Evolutionary conservation across 1,284 basidiomycete species (phyloP), one percentile per base, ranked within the genome.

Genomic region (Microbotryum silenes-acaulis): DNA sequence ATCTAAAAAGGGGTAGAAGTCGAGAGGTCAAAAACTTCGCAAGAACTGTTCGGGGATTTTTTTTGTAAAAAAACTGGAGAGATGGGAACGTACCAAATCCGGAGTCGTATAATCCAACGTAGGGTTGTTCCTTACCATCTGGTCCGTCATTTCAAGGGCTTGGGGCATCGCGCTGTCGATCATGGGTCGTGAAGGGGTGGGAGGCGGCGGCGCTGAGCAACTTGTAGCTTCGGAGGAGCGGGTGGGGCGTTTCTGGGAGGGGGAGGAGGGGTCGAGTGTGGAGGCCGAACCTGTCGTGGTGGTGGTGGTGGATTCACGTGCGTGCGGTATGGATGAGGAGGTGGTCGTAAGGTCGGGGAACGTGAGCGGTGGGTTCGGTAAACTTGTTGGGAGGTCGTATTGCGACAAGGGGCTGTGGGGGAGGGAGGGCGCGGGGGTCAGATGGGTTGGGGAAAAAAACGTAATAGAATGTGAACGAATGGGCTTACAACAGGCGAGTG

Each of bases 371-470:
- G 65, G 49, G 27, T 65, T 18, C 8, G 69, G 59, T 18, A 66
- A 56, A 4, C 67, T 63, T 4, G 62, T 65, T 6, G 94, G 94
- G 27, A 98, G 82, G 79, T 98, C 94, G 74, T 92, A 92, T 75
- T 97, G 93, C 57, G 89, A 93, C 75, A 98, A 80, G 48, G 94
- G 94, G 78, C 70, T 71, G 64, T 4, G 14, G 29, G 42, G 27
- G 10, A 27, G 23, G 18, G 29, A 49, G 37, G 12, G 37, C 3
- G 9, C 4, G 14, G 14, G 37, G 14, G 14, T 1, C 14, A 44
- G 18, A 12, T 6, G 27, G 23, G 25, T 20, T 37, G 2, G 33
- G 33, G 14, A 37, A 7, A 7, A 37, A 1, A 27, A 27, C 5
- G 27, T 3, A 27, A 27, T n/a, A n/a, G n/a, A n/a, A n/a, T n/a